Conservation (phyloP, 345 rosid genomes). For the Citrus cavaleriei region DNA sequence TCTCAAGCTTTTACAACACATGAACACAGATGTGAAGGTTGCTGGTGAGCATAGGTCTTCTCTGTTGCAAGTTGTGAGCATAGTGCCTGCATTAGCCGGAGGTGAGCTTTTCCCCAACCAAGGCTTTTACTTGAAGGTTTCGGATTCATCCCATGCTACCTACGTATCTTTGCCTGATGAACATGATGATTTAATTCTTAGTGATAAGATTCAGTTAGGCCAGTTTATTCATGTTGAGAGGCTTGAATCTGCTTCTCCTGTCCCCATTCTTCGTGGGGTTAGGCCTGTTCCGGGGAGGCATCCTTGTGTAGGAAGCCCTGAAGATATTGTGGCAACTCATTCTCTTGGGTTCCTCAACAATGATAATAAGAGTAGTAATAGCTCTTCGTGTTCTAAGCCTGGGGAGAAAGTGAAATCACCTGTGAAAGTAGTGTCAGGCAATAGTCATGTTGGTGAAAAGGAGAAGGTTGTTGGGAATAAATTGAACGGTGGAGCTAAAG, state of each 20-base stretch:
- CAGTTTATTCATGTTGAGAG: constrained; percentile 95
- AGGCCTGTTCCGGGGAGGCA: constrained; percentile 97
- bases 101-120: constrained; percentile 89
- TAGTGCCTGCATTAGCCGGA: constrained; percentile 95
- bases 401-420: constrained; percentile 45
- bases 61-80: constrained; percentile 84
- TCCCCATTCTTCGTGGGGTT: constrained; percentile 87
- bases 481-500: constrained; percentile 48
- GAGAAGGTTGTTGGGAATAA: constrained; percentile 45
- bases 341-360: constrained; percentile 66
- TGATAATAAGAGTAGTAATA: constrained; percentile 18
- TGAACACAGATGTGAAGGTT: constrained; percentile 96
- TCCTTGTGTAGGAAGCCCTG: constrained; percentile 92
- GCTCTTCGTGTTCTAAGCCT: constrained; percentile 40
- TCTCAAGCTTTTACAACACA: constrained; percentile 91
- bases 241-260: constrained; percentile 89
- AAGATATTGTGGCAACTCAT: constrained; percentile 86
- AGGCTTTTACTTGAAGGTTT: constrained; percentile 92
- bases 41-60: constrained; percentile 96
- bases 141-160: constrained; percentile 98
- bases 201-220: constrained; percentile 92
- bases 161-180: constrained; percentile 94
- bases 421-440: constrained; percentile 24
- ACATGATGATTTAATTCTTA: constrained; percentile 89
- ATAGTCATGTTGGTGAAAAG: constrained; percentile 33